Evolutionary conservation across 1,284 basidiomycete genomes (phyloP).

Genomic region (Malassezia obtusa): DNA sequence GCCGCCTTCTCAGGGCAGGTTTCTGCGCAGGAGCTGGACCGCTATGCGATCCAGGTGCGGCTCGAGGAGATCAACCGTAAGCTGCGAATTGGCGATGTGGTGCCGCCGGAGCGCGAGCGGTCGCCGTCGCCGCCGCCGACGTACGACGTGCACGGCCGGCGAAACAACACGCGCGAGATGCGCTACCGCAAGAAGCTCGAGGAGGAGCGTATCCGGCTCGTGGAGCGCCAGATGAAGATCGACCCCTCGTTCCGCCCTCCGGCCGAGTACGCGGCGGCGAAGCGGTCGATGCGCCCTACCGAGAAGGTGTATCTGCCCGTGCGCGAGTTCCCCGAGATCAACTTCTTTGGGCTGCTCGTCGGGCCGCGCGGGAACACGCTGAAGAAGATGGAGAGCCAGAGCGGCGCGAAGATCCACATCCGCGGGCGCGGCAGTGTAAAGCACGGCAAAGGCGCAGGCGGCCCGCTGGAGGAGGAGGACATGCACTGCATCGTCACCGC

Average conservation of each 20-base stretch:
- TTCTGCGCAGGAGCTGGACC: constrained; percentile 37
- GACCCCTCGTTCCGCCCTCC: constrained; percentile 96
- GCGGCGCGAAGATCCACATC: constrained; percentile 96
- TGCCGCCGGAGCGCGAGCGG: constrained; percentile 87
- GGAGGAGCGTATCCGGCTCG: constrained; percentile 83
- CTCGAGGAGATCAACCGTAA: constrained; percentile 96
- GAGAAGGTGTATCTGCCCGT: constrained; percentile 99
- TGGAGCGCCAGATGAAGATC: constrained; percentile 91
- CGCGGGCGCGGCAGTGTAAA: constrained; percentile 97
- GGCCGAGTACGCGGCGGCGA: constrained; percentile 71
- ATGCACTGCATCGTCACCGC: constrained; percentile 93
- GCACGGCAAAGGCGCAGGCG: constrained; percentile 88
- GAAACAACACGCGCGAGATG: constrained; percentile 95
- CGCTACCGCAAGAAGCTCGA: constrained; percentile 96
- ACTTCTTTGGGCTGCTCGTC: constrained; percentile 96
- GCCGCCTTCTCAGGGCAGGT: constrained; percentile 41
- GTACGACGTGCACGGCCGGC: constrained; percentile 89
- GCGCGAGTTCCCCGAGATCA: constrained; percentile 99
- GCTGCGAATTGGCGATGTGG: constrained; percentile 80
- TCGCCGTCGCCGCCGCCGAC: constrained; percentile 93
- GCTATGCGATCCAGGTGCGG: constrained; percentile 51
- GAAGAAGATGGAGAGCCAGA: constrained; percentile 98
- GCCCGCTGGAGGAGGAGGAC: constrained; percentile 92
- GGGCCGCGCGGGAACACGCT: constrained; percentile 96
- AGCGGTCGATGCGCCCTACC: constrained; percentile 64